Evolutionary conservation across 2,329 filamentous ascomycete genomes (phyloP), one percentile per base, ranked within the genome.

Genomic region (Cladosporium sphaerospermum): DNA sequence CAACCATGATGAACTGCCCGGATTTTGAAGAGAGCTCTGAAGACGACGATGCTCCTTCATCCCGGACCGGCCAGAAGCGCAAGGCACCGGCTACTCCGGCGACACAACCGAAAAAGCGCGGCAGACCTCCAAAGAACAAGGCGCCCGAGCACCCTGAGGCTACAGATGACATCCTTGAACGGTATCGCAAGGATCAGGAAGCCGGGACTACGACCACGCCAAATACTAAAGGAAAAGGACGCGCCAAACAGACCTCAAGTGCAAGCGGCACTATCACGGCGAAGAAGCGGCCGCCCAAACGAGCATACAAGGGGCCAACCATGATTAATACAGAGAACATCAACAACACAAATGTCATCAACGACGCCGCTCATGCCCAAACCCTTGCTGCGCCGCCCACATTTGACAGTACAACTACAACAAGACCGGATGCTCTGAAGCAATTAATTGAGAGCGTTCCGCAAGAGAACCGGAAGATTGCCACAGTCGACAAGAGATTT

Each of bases 381-480:
- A 42, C 55, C 10, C 49, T 63, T 1, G 49, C 50, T 1, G 33
- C 50, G 18, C 64, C 65, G 46, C 64, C 63, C 2, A 57, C 50
- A 0, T 62, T 61, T 54, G 39, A 47, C 11, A 36, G 16, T 14
- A 23, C 11, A 4, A 19, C 23, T 9, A 53, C 49, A 9, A 59
- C 47, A 14, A 45, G 54, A 19, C 11, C 66, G 61, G 57, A 69
- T 18, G 72, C 73, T 0, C 50, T 76, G 18, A 71, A 69, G 54
- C 60, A 69, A 31, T 59, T 76, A 7, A 66, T 76, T 34, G 66
- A 69, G 0, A 70, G 66, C 18, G 59, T 75, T 0, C 70, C 72
- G 0, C 8, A 64, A 9, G 69, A 70, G n/a, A 62, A 67, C 9
- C 59, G 62, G 33, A 67, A 65, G 33, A 60, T 62, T 9, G 66